These are phyloP conservation scores for Byssothecium circinans DNA, from an alignment of 2,329 filamentous ascomycete genomes.

Conservation along the genomic window DNA sequence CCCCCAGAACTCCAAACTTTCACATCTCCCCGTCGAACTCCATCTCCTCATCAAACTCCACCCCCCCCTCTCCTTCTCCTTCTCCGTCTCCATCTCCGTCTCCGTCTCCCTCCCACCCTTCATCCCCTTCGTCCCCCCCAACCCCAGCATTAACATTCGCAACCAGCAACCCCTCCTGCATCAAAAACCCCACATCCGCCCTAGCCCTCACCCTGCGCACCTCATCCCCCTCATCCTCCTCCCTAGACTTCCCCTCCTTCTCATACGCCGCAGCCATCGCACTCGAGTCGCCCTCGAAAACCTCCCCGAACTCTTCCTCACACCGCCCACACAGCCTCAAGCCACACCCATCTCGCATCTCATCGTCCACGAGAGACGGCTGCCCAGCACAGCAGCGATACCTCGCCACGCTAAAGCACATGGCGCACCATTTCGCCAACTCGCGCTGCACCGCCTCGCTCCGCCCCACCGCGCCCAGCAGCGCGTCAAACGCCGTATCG, in stretches of 20 bases:
- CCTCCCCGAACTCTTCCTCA: constrained; percentile 11
- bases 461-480: constrained; percentile 14
- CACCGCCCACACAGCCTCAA: constrained; percentile 28
- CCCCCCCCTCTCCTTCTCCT: no score
- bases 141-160: constrained; percentile 8
- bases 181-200: constrained; percentile 36
- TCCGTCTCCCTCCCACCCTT: background rate
- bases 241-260: constrained; percentile 17
- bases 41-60: no score
- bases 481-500: constrained; percentile 10
- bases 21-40: no score
- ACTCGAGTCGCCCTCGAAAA: constrained; percentile 12
- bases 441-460: constrained; percentile 14
- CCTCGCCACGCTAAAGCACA: constrained; percentile 31
- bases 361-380: constrained; percentile 8
- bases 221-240: constrained; percentile 13
- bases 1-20: no score
- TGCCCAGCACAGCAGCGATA: constrained; percentile 19
- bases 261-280: constrained; percentile 20
- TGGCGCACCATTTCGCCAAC: constrained; percentile 31
- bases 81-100: background rate
- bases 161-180: constrained; percentile 22
- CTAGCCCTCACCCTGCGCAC: background rate
- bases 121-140: background rate
- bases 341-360: constrained; percentile 25